Conservation (phyloP, 2,329 filamentous ascomycete genomes). For the Sphaceloma murrayae region DNA sequence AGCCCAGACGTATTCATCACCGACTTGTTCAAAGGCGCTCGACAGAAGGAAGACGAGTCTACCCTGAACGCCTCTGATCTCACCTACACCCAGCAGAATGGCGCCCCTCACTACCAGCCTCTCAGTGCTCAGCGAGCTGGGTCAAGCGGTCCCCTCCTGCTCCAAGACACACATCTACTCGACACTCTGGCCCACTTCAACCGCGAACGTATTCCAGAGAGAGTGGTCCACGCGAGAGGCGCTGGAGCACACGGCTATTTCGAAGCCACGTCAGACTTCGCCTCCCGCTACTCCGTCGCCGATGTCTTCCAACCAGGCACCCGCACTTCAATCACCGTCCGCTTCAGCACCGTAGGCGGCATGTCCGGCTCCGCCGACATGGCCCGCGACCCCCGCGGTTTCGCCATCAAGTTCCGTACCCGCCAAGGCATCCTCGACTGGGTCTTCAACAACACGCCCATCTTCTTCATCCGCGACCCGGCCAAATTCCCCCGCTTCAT, state of each 20-base stretch:
- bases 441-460: constrained; percentile 64
- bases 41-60: constrained; percentile 23
- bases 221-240: constrained; percentile 27
- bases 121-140: constrained; percentile 39
- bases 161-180: constrained; percentile 58
- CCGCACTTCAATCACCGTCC: constrained; percentile 55
- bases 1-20: constrained; percentile 21
- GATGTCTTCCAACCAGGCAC: constrained; percentile 51
- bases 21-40: constrained; percentile 24
- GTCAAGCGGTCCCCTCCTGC: constrained; percentile 48
- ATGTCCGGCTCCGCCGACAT: constrained; percentile 63
- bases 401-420: constrained; percentile 63
- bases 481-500: constrained; percentile 66
- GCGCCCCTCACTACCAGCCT: constrained; percentile 25
- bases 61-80: constrained; percentile 26
- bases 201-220: constrained; percentile 52
- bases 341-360: constrained; percentile 68
- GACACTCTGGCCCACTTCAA: constrained; percentile 53
- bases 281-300: constrained; percentile 21
- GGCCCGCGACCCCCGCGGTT: constrained; percentile 62
- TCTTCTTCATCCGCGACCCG: constrained; percentile 67
- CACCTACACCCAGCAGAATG: constrained; percentile 25
- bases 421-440: constrained; percentile 66
- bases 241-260: constrained; percentile 32
- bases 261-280: constrained; percentile 50